Percentiles rank a stretch among this genome's conserved stretches.
Conservation (phyloP, 2,329 filamentous ascomycete species). For the Neonectria hederae region DNA sequence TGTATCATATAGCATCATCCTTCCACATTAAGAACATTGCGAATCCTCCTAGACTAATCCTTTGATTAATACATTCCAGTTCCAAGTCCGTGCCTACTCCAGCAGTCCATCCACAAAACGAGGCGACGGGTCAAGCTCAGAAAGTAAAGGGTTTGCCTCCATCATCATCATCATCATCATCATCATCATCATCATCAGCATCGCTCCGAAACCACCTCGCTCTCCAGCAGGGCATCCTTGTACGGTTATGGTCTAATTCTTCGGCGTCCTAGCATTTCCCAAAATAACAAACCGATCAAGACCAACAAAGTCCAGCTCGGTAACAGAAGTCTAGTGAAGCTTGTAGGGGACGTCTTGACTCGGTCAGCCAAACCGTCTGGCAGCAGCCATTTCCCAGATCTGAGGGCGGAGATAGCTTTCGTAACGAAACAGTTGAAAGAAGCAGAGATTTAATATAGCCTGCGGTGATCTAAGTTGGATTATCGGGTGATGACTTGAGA, state of each 20-base stretch:
- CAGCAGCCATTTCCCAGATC: background rate
- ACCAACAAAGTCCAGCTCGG: too few species aligned
- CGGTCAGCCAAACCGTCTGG: too few species aligned
- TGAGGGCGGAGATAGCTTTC: background rate
- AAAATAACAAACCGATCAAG: background rate
- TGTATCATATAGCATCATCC: background rate
- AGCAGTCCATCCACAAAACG: background rate
- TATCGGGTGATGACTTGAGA: background rate
- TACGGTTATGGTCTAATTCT: background rate
- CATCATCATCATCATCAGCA: background rate
- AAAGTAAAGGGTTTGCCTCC: background rate
- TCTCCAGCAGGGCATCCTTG: background rate
- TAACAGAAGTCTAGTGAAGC: too few species aligned
- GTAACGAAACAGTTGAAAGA: too few species aligned
- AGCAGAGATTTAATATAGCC: background rate
- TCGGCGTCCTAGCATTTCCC: background rate
- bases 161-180: too few species aligned
- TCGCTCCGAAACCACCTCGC: background rate
- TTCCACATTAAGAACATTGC: background rate
- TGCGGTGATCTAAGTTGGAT: background rate
- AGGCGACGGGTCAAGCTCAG: background rate
- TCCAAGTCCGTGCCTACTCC: background rate
- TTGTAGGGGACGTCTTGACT: background rate
- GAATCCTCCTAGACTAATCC: background rate
- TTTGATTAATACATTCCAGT: background rate